Evolutionary conservation across 2,329 filamentous ascomycete species (phyloP).

Genomic region (Verticillium tricorpus): DNA sequence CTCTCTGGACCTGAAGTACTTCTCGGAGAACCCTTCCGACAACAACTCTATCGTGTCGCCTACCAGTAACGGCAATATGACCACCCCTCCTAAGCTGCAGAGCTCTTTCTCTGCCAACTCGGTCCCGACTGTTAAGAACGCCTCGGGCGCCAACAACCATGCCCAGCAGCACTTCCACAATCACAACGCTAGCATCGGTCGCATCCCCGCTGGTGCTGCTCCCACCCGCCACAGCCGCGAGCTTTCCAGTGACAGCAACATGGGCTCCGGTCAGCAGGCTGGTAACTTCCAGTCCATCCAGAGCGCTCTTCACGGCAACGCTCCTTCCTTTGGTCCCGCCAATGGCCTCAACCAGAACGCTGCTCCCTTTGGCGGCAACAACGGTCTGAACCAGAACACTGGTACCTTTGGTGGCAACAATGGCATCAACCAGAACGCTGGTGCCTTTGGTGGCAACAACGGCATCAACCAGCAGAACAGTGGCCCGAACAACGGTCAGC

Average conservation of each 20-base stretch:
- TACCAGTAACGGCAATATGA: conserved; percentile 47
- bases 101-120: conserved; percentile 90
- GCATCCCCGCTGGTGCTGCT: conserved; percentile 65
- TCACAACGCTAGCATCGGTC: conserved; percentile 77
- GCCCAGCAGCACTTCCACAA: conserved; percentile 65
- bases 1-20: conserved; percentile 53
- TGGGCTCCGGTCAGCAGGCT: conserved; percentile 37
- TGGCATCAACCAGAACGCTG: not conserved
- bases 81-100: conserved; percentile 70
- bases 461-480: not conserved
- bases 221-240: conserved; percentile 70
- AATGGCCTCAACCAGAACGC: conserved; percentile 19
- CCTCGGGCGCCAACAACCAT: conserved; percentile 53
- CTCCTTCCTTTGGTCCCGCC: conserved; percentile 71
- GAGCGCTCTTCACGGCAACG: conserved; percentile 74
- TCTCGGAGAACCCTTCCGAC: conserved; percentile 40
- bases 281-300: conserved; percentile 56
- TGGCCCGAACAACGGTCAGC: not conserved
- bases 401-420: conserved; percentile 25
- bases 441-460: not conserved
- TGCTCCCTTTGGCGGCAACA: conserved; percentile 22
- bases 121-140: conserved; percentile 76
- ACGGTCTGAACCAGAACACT: conserved; percentile 24
- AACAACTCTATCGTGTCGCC: conserved; percentile 36
- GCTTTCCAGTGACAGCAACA: conserved; percentile 48